Percentiles rank a stretch among this genome's conserved stretches.
Evolutionary conservation across 345 rosid species (phyloP).

Genomic region (Gynandropsis gynandra): DNA sequence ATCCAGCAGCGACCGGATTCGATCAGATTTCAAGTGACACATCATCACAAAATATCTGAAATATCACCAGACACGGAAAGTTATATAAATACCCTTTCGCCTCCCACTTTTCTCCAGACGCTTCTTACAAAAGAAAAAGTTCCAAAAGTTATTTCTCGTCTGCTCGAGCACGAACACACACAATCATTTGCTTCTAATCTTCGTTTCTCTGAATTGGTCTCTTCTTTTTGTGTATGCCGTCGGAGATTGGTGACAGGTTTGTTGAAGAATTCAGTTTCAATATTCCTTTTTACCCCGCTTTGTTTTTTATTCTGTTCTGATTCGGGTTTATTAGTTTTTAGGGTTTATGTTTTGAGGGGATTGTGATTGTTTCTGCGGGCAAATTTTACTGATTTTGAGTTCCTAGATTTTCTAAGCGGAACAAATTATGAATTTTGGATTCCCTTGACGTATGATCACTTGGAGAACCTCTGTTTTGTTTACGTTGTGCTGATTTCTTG

Average conservation of each 20-base stretch:
- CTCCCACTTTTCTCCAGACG: neutral
- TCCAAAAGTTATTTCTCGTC: constrained; percentile 4
- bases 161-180: neutral
- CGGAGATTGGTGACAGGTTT: constrained; percentile 32
- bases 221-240: constrained; percentile 27
- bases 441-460: neutral
- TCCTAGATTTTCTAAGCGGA: neutral
- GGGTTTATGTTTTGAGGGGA: neutral
- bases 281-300: neutral
- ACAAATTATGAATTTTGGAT: neutral
- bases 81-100: constrained; percentile 30
- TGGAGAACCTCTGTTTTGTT: neutral
- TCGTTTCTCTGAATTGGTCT: neutral
- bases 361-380: neutral
- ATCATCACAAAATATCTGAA: constrained; percentile 32
- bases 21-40: constrained; percentile 27
- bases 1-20: constrained; percentile 19
- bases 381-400: constrained; percentile 7
- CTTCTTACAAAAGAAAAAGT: neutral
- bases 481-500: too few relatives aligned
- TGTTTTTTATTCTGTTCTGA: neutral
- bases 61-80: constrained; percentile 27
- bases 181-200: neutral
- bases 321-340: neutral
- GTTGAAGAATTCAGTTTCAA: constrained; percentile 5